Base-by-base conservation (phyloP, 108 stramenopile species). In the Chaetoceros muelleri region DNA sequence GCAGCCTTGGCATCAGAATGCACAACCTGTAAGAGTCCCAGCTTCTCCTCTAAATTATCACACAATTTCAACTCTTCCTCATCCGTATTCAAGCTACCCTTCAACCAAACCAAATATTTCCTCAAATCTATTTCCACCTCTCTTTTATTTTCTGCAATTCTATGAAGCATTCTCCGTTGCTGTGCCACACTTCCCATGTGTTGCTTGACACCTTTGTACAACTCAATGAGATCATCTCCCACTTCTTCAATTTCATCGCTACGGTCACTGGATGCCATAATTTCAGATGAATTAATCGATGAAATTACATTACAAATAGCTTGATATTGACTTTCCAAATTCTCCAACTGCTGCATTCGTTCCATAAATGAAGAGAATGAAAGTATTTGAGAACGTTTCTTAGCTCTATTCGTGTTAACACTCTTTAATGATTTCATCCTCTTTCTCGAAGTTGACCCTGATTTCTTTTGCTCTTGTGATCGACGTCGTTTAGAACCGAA, bases 71-170 rank as follows among this genome's bases (percentile, higher is more conserved):
- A 45, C 52, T 90, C 89, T 24, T 90, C 85, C 21, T 71, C 68
- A 60, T 90, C 89, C 30, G 79, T 81, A 34, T 80, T 69, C 47
- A 78, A 46, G 22, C 80, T 66, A 50, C 55, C 62, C 54, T 81
- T 81, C 40, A 85, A 60, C 89, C 85, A 90, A 17, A 67, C 66
- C 1, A 90, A 27, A 47, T 85, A 90, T 8, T 75, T 68, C 13
- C 72, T 58, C 3, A 72, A 76, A 50, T 87, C 83, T 46, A 67
- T 60, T 62, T 90, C 89, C 44, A 78, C 52, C 0, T 57, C 54
- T 16, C 66, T 50, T 22, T 73, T 63, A 48, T 70, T 62, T 24
- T 71, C 63, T 2, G 89, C 85, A 55, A 90, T 75, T 34, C 46
- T 30, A 50, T 86, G 78, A 49, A 90, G 64, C 44, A 60, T 47